These are phyloP conservation scores for Lithohypha guttulata DNA, from an alignment of 2,329 filamentous ascomycete species.

Conservation along the genomic window DNA sequence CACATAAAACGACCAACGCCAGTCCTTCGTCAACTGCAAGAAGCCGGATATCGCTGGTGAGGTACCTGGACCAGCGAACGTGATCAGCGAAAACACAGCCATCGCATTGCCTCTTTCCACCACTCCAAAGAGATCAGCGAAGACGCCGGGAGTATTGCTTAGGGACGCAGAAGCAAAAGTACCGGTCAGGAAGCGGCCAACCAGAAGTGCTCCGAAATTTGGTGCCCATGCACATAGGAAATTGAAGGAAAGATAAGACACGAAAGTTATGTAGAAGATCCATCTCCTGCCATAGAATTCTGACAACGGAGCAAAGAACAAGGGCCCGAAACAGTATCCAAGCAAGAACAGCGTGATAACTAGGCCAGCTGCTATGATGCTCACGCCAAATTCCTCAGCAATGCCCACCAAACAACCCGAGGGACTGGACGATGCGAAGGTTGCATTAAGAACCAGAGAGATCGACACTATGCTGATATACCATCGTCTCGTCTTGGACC, in stretches of 20 bases:
- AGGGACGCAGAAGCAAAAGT: conserved; percentile 42
- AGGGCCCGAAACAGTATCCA: conserved; percentile 51
- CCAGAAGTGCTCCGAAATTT: conserved; percentile 43
- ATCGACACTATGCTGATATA: conserved; percentile 33
- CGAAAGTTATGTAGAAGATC: conserved; percentile 38
- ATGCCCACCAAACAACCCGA: conserved; percentile 33
- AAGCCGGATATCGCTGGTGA: conserved; percentile 49
- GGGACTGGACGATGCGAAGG: conserved; percentile 40
- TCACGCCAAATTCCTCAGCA: conserved; percentile 38
- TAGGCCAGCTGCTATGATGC: conserved; percentile 38
- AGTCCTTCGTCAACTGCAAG: conserved; percentile 41
- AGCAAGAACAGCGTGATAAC: conserved; percentile 55
- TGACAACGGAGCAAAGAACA: conserved; percentile 55
- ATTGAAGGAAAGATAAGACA: conserved; percentile 35
- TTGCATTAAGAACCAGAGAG: conserved; percentile 43
- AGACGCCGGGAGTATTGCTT: conserved; percentile 36
- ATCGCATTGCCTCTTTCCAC: conserved; percentile 44
- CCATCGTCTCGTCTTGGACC: conserved; percentile 31
- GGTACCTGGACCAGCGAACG: conserved; percentile 44
- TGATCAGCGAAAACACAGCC: conserved; percentile 44
- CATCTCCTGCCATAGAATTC: conserved; percentile 52
- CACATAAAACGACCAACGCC: conserved; percentile 37
- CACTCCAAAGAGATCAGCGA: conserved; percentile 45
- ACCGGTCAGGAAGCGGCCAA: conserved; percentile 46
- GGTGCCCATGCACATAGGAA: conserved; percentile 47